Conservation (phyloP, 169 alveolate species). For the Eimeria falciformis region DNA sequence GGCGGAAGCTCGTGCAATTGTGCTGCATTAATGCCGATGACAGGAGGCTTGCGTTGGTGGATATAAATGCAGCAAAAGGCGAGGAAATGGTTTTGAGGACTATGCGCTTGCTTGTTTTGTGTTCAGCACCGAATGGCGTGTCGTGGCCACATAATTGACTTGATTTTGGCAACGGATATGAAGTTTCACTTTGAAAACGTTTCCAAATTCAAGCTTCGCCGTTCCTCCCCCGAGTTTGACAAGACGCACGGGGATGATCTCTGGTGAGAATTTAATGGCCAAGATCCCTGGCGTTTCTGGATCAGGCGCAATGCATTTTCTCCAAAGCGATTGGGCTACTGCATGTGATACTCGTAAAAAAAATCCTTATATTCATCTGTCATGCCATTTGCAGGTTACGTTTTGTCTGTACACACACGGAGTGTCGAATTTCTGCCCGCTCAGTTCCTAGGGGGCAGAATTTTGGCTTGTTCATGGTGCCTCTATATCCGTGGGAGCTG, state of each 20-base stretch:
- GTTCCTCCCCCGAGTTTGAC: conserved; percentile 63
- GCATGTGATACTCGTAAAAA: too few species aligned
- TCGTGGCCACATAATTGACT: conserved; percentile 79
- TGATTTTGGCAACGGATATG: conserved; percentile 91
- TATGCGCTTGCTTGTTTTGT: neutral
- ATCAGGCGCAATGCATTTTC: too few species aligned
- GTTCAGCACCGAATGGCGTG: neutral
- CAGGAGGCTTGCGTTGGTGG: neutral
- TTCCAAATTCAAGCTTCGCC: conserved; percentile 85
- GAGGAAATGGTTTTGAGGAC: neutral
- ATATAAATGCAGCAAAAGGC: neutral
- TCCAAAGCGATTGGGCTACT: too few species aligned
- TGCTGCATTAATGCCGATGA: neutral
- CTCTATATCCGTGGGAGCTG: too few species aligned
- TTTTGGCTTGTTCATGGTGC: too few species aligned
- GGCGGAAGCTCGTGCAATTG: neutral
- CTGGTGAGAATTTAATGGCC: neutral
- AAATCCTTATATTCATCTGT: too few species aligned
- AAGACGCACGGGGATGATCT: neutral
- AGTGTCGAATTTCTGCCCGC: too few species aligned
- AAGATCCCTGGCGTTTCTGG: too few species aligned
- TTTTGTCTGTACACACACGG: too few species aligned
- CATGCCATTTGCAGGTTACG: too few species aligned
- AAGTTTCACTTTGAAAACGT: conserved; percentile 87
- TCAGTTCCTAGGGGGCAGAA: too few species aligned